A percentile compares a stretch with the other conserved stretches of the same genome.
phyloP scores from a whole-genome alignment of 306 rosid species.

The Corylus americana region DNA sequence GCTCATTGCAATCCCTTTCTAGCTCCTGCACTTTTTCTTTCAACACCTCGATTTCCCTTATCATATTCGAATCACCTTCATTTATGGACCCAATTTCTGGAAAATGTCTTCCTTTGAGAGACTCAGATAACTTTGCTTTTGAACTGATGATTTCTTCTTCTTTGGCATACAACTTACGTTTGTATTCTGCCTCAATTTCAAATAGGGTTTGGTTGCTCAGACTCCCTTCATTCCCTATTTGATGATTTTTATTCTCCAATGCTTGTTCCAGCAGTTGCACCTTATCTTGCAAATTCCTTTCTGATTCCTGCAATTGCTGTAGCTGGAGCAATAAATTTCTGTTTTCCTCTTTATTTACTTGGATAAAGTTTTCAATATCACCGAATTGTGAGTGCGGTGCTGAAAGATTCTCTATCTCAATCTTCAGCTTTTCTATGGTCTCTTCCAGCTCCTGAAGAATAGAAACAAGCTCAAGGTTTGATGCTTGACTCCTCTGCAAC shows the following conservation, averaged over 20 bases:
- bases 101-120: slow-evolving; percentile 39
- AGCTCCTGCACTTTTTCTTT: slow-evolving; percentile 82
- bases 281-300: slow-evolving; percentile 48
- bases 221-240: slow-evolving; percentile 34
- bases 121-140: slow-evolving; percentile 45
- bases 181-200: slow-evolving; percentile 48
- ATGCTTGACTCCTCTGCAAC: slow-evolving; percentile 80
- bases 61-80: slow-evolving; percentile 48
- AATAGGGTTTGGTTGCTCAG: slow-evolving; percentile 36
- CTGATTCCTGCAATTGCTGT: slow-evolving; percentile 65
- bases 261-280: slow-evolving; percentile 60
- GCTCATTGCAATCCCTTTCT: slow-evolving; percentile 89
- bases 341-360: slow-evolving; percentile 50
- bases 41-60: slow-evolving; percentile 58
- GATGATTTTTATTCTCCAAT: slow-evolving; percentile 56
- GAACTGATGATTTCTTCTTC: slow-evolving; percentile 55
- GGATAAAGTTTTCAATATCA: slow-evolving; percentile 49
- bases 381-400: slow-evolving; percentile 41
- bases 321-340: slow-evolving; percentile 44
- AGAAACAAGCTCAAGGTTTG: slow-evolving; percentile 84
- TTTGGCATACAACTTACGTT: slow-evolving; percentile 40
- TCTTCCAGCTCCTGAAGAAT: slow-evolving; percentile 89
- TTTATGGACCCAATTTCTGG: slow-evolving; percentile 40
- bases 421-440: slow-evolving; percentile 65
- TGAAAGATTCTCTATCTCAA: slow-evolving; percentile 64